Evolutionary conservation across 2,329 filamentous ascomycete species (phyloP), one percentile per base, ranked within the genome.

Genomic region (Pseudogymnoascus sp.): DNA sequence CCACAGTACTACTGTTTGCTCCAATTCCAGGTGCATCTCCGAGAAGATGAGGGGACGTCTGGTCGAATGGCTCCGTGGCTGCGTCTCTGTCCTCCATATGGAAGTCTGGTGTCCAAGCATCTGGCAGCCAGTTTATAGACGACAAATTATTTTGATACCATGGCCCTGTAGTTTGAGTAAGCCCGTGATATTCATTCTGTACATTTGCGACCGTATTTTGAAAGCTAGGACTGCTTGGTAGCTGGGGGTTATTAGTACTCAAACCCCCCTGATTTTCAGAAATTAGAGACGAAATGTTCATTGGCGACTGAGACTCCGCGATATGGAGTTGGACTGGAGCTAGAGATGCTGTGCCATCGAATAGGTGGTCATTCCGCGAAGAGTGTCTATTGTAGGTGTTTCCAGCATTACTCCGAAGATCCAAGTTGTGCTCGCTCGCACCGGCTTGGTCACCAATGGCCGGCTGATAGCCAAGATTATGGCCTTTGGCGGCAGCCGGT

Each of bases 91-190:
- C 29, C 33, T 31, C 51, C 39, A 64, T 55, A 35, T 55, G 58
- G 35, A 69, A 65, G 51, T 68, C 64, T 1, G 68, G 66, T 5
- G 58, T 65, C 66, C 68, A 70, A 42, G 68, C 55, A 29, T 68
- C 67, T 35, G 68, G 66, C 4, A 69, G 58, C 68, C 68, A 70
- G 61, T 69, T 68, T 25, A 70, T 66, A 13, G 68, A 68, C 8
- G 67, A 67, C 31, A 63, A 63, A 48, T 59, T 65, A 29, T 63
- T 64, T 41, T 65, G 61, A 39, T 63, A 66, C 67, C 66, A 69
- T 13, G 44, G 44, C n/a, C 33, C 44, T 2, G 27, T 55, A n/a
- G 44, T 9, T 33, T 33, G 44, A 8, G 13, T 33, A 17, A 13
- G 44, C 2, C n/a, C 44, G 4, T 33, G 44, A 33, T 55, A 55